These are phyloP conservation scores for Conidiobolus coronatus DNA, from an alignment of 371 early-diverging fungal species.

Conservation along the genomic window DNA sequence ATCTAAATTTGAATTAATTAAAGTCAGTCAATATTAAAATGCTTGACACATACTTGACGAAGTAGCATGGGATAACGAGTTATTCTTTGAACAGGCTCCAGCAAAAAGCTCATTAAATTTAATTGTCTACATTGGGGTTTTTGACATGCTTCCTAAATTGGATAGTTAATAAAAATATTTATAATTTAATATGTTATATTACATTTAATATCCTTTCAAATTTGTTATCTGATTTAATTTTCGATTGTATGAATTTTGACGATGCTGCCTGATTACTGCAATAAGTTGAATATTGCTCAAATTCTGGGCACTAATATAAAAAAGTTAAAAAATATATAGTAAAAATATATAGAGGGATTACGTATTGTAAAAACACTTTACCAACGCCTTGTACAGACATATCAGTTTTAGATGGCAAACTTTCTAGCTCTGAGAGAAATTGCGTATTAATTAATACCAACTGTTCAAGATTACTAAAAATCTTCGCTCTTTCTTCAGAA, in stretches of 20 bases:
- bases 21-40: not conserved
- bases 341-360: not conserved
- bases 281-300: slow-evolving; percentile 15
- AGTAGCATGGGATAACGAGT: slow-evolving; percentile 78
- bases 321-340: not conserved
- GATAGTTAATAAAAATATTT: slow-evolving; percentile 8
- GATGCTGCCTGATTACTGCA: slow-evolving; percentile 17
- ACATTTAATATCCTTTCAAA: not conserved
- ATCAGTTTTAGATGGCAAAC: not conserved
- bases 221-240: not conserved
- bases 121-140: slow-evolving; percentile 53
- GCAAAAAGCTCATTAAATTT: slow-evolving; percentile 62
- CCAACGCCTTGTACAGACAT: not conserved
- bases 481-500: too few species aligned
- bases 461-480: slow-evolving; percentile 43
- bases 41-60: slow-evolving; percentile 26
- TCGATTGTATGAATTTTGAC: slow-evolving; percentile 9
- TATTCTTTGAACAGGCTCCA: slow-evolving; percentile 84
- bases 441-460: slow-evolving; percentile 39
- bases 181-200: not conserved
- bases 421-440: slow-evolving; percentile 30
- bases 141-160: slow-evolving; percentile 22
- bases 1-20: slow-evolving; percentile 16
- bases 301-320: slow-evolving; percentile 3
- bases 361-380: not conserved